Evolutionary conservation across 1,139 yeast species (phyloP), one percentile per base, ranked within the genome.

Genomic region (Blastobotrys serpentis): DNA sequence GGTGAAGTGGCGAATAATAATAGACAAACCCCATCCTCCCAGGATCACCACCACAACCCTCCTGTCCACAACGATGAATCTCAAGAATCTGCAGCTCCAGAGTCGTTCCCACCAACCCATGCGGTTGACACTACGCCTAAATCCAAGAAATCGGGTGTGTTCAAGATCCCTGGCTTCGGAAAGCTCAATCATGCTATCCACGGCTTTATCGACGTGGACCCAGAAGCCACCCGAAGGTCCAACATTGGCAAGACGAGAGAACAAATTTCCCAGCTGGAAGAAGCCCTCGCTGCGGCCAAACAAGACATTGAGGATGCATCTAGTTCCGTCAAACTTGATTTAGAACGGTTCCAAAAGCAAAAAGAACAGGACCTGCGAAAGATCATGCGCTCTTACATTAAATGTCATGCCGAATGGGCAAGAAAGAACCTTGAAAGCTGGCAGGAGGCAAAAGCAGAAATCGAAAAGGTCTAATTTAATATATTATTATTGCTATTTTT

Each of bases 151-250:
- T 44, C 57, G 25, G 52, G 63, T 2, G 67, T 65, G 43, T 74
- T 75, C 63, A 71, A 71, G 50, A 66, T 75, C 36, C 78, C 78
- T 0, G 77, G 77, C 0, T 63, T 76, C 25, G 66, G 73, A 19
- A 81, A 79, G 54, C 67, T 84, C 26, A 78, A 83, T 34, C 81
- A 75, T 57, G 84, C 84, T 46, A 79, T 84, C 16, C 79, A 79
- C 44, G 86, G 84, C 48, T 78, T 83, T 41, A 81, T 83, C 55
- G 89, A 84, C 56, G 82, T 79, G 39, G 85, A 84, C 56, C 88
- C 89, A 0, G 86, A 81, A 52, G 72, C 79, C 36, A 76, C 85
- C 2, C 70, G 88, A 25, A 77, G 82, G 49, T 81, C 78, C 54
- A 76, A 74, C 59, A 76, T 82, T 33, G 67, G 72, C 1, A 73